Evolutionary conservation across 2,329 filamentous ascomycete species (phyloP).

Genomic region (Helotiales sp.): DNA sequence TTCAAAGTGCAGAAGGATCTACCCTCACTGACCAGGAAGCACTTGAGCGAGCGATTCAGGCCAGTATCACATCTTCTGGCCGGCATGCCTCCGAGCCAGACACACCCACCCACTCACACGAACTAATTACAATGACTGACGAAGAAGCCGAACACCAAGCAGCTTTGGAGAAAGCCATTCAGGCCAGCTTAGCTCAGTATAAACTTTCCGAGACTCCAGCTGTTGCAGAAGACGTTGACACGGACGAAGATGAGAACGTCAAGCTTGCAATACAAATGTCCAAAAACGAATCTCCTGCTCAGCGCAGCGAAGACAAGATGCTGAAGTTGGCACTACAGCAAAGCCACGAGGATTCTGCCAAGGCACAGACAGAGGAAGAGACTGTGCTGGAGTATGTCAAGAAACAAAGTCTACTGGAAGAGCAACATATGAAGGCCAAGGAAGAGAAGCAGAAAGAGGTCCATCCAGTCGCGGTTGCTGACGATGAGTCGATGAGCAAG

Average conservation of each 20-base stretch:
- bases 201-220: slow-evolving; percentile 2
- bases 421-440: slow-evolving; percentile 49
- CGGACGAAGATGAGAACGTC: slow-evolving; percentile 37
- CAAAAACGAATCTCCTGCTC: slow-evolving; percentile 42
- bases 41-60: slow-evolving; percentile 54
- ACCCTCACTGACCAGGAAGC: slow-evolving; percentile 46
- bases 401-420: slow-evolving; percentile 76
- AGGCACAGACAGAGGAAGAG: slow-evolving; percentile 66
- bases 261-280: slow-evolving; percentile 35
- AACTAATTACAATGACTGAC: slow-evolving; percentile 18
- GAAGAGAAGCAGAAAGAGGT: slow-evolving; percentile 22
- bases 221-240: slow-evolving; percentile 18
- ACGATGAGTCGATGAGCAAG: slow-evolving; percentile 39
- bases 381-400: slow-evolving; percentile 78
- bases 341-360: slow-evolving; percentile 42
- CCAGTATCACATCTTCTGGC: slow-evolving; percentile 52
- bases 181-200: slow-evolving; percentile 52
- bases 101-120: background rate
- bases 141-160: slow-evolving; percentile 62
- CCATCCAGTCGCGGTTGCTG: background rate
- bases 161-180: slow-evolving; percentile 60
- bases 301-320: slow-evolving; percentile 21
- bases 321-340: slow-evolving; percentile 24
- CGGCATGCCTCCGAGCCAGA: slow-evolving; percentile 23
- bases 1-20: slow-evolving; percentile 47